Percentiles rank a stretch among this genome's conserved stretches.
Evolutionary conservation across 495 filamentous ascomycete species (phyloP).

Genomic region (Pseudomonodictys pantanalensis): DNA sequence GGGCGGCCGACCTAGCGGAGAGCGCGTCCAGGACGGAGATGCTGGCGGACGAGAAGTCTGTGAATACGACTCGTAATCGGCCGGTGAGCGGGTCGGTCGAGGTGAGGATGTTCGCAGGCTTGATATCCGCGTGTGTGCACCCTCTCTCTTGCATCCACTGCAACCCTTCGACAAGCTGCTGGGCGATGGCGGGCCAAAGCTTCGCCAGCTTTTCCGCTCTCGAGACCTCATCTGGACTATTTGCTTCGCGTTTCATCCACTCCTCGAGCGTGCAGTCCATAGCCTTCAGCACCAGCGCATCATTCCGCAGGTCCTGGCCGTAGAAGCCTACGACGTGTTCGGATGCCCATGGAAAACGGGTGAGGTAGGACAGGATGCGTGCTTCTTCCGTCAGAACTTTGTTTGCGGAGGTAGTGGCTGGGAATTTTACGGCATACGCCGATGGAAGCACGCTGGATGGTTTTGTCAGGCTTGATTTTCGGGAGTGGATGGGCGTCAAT

Average conservation of each 20-base stretch:
- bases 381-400: conserved; percentile 54
- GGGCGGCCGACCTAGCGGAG: conserved; percentile 25
- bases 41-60: conserved; percentile 58
- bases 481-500: conserved; percentile 44
- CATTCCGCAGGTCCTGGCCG: conserved; percentile 50
- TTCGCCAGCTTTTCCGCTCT: conserved; percentile 27
- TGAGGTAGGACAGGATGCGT: conserved; percentile 50
- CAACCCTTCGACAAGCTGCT: conserved; percentile 50
- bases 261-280: conserved; percentile 52
- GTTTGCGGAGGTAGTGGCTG: conserved; percentile 49
- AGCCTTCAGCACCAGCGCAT: conserved; percentile 54
- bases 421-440: conserved; percentile 56
- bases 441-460: conserved; percentile 7
- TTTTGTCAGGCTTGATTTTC: conserved; percentile 12
- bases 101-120: conserved; percentile 55
- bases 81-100: conserved; percentile 28
- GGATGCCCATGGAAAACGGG: conserved; percentile 38
- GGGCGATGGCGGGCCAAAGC: conserved; percentile 45
- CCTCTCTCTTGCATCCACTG: conserved; percentile 50
- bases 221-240: conserved; percentile 25
- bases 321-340: conserved; percentile 55
- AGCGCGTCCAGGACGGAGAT: background rate
- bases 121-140: conserved; percentile 58
- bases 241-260: conserved; percentile 43
- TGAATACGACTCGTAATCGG: conserved; percentile 56